Conservation (phyloP, 306 rosid genomes). For the Rubus parviflorus region DNA sequence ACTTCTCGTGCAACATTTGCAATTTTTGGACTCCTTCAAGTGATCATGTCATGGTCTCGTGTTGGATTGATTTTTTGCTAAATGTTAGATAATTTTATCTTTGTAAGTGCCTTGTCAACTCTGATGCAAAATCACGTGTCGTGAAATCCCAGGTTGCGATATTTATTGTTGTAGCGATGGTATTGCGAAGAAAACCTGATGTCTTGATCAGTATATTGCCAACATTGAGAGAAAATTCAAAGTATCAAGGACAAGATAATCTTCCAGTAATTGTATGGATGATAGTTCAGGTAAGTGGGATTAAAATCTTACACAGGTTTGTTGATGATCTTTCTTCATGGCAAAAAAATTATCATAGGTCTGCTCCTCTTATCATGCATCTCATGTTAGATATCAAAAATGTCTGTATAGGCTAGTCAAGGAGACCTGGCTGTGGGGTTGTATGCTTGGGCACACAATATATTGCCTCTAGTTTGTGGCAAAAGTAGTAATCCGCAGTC, state of each 20-base stretch:
- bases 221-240: constrained; percentile 59
- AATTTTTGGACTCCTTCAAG: background rate
- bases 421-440: constrained; percentile 85
- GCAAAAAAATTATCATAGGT: background rate
- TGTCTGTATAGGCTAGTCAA: constrained; percentile 54
- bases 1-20: background rate
- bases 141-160: constrained; percentile 73
- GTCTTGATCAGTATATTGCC: constrained; percentile 57
- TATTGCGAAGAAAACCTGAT: constrained; percentile 87
- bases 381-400: constrained; percentile 24
- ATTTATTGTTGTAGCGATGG: constrained; percentile 76
- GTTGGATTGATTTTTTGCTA: background rate
- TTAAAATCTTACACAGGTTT: constrained; percentile 9
- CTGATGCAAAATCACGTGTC: constrained; percentile 21
- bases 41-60: background rate
- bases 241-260: constrained; percentile 93
- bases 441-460: constrained; percentile 79
- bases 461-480: constrained; percentile 68
- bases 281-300: constrained; percentile 65
- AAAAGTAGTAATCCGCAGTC: constrained; percentile 78
- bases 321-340: background rate
- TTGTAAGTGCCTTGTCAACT: background rate
- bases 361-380: constrained; percentile 18
- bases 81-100: background rate
- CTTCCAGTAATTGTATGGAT: constrained; percentile 81